Conservation (phyloP, 176 grass and related monocot genomes). For the Hordeum vulgare region MorexV3_pseudomolecules_assembly NC_058521.1:19074116-19074615, state of each 20-base stretch:
- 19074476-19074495: background rate
- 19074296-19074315: background rate
- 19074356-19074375: background rate
- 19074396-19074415: slow-evolving; percentile 5
- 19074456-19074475: background rate
- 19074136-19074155: background rate
- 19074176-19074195: slow-evolving; percentile 41
- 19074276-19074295: background rate
- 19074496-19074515: background rate
- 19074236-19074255: slow-evolving; percentile 20
- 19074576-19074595: background rate
- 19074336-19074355: background rate
- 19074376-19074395: background rate
- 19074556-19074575: background rate
- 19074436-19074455: background rate
- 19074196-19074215: slow-evolving; percentile 44
- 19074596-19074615: background rate
- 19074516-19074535: background rate
- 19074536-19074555: background rate
- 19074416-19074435: background rate
- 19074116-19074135: background rate
- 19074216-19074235: slow-evolving; percentile 33
- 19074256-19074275: slow-evolving; percentile 17
- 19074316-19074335: background rate
- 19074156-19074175: slow-evolving; percentile 47